A percentile compares a stretch with the other conserved stretches of the same genome.
Conservation (phyloP, 768 basidiomycete species). For the Lanmaoa pseudosensibilis region DNA sequence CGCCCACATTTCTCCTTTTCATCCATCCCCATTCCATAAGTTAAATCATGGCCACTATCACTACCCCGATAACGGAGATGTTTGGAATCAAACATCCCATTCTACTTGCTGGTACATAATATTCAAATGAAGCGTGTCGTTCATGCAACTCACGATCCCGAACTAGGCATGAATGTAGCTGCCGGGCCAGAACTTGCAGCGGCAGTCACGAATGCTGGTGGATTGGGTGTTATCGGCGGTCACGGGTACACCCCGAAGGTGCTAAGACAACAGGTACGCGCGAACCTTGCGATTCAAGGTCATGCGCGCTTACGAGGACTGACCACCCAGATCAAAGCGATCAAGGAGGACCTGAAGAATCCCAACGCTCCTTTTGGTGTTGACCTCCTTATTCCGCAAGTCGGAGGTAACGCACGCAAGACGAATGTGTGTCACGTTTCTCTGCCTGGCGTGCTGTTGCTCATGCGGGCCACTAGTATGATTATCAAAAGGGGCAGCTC, state of each 20-base stretch:
- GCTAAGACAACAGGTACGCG: conserved; percentile 68
- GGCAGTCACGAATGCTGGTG: conserved; percentile 92
- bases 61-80: conserved; percentile 84
- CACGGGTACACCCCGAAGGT: conserved; percentile 83
- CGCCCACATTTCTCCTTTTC: not conserved
- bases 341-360: conserved; percentile 73
- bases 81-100: conserved; percentile 90
- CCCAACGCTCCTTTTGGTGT: conserved; percentile 86
- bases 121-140: conserved; percentile 34
- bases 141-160: conserved; percentile 19
- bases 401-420: conserved; percentile 85
- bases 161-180: conserved; percentile 61
- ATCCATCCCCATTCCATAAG: not conserved
- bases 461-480: conserved; percentile 47
- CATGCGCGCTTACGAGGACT: conserved; percentile 7
- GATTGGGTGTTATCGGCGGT: conserved; percentile 90
- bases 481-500: conserved; percentile 88
- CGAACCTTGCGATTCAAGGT: not conserved
- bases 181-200: conserved; percentile 85
- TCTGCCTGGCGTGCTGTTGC: not conserved
- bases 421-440: conserved; percentile 65
- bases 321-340: conserved; percentile 54
- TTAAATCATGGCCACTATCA: conserved; percentile 55
- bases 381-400: conserved; percentile 84
- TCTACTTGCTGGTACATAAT: conserved; percentile 65